Evolutionary conservation across 176 grass and related monocot species (phyloP).

Genomic region (Hordeum vulgare): DNA sequence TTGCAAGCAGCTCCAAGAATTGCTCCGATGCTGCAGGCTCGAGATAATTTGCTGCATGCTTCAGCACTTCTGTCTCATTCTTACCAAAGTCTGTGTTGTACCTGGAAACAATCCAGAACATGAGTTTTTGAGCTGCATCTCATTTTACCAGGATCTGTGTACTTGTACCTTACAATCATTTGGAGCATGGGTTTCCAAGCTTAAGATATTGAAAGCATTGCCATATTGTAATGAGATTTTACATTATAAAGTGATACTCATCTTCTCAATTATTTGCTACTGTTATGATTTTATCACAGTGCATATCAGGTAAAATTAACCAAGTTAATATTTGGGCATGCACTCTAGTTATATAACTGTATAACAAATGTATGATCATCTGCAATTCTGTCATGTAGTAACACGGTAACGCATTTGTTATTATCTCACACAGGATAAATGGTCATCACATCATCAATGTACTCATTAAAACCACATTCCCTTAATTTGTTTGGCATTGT

Average conservation of each 20-base stretch:
- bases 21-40: conserved; percentile 56
- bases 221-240: not conserved
- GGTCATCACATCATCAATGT: not conserved
- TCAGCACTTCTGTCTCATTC: conserved; percentile 74
- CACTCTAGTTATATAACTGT: not conserved
- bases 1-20: conserved; percentile 67
- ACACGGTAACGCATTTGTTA: not conserved
- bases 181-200: not conserved
- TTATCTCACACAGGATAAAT: not conserved
- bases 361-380: not conserved
- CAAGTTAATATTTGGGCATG: not conserved
- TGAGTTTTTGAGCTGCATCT: not conserved
- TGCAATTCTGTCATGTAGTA: not conserved
- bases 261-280: not conserved
- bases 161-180: conserved; percentile 61
- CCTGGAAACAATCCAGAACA: conserved; percentile 39
- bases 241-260: not conserved
- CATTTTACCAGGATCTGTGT: conserved; percentile 79
- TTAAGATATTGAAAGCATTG: not conserved
- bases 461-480: not conserved
- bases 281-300: not conserved
- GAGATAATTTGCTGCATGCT: conserved; percentile 89
- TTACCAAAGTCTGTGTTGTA: conserved; percentile 88
- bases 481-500: not conserved
- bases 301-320: not conserved